A percentile compares a stretch with the other conserved stretches of the same genome.
Evolutionary conservation across 2,329 filamentous ascomycete genomes (phyloP).

Genomic region (Plenodomus tracheiphilus): DNA sequence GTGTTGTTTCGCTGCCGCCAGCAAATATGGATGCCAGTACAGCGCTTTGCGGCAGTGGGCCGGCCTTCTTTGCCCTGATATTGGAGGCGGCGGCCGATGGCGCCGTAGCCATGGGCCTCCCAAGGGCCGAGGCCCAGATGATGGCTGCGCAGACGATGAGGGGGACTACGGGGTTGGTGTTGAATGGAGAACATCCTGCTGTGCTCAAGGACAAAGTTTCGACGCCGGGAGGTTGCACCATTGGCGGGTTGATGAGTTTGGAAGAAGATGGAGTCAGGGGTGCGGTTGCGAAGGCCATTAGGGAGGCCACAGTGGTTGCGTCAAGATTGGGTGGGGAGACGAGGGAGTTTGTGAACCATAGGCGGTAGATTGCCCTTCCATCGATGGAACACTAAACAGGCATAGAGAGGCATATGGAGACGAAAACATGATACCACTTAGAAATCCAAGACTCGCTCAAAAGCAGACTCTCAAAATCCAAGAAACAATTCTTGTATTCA

Average conservation of each 20-base stretch:
- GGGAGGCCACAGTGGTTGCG: slow-evolving; percentile 71
- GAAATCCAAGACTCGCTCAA: neutral
- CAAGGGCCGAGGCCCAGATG: slow-evolving; percentile 69
- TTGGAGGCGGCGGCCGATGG: slow-evolving; percentile 77
- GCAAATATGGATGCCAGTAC: slow-evolving; percentile 73
- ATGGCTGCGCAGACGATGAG: slow-evolving; percentile 83
- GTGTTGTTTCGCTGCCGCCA: slow-evolving; percentile 68
- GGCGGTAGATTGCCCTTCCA: slow-evolving; percentile 21
- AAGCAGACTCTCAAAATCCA: neutral
- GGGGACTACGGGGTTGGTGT: slow-evolving; percentile 70
- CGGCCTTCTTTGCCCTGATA: slow-evolving; percentile 75
- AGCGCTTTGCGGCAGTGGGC: slow-evolving; percentile 73
- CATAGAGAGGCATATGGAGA: too few relatives aligned
- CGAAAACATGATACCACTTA: neutral
- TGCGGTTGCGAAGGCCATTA: slow-evolving; percentile 67
- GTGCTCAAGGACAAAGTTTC: slow-evolving; percentile 75
- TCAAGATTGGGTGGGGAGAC: slow-evolving; percentile 63
- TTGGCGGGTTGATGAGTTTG: slow-evolving; percentile 71
- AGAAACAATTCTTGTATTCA: neutral
- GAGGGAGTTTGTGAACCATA: slow-evolving; percentile 52
- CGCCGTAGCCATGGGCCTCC: slow-evolving; percentile 77
- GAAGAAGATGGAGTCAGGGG: slow-evolving; percentile 74
- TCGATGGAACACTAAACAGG: too few relatives aligned
- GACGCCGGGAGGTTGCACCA: slow-evolving; percentile 77
- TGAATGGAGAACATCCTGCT: slow-evolving; percentile 74